Base-by-base conservation (phyloP, 2,329 filamentous ascomycete species). In the Calonectria ilicicola region DNA sequence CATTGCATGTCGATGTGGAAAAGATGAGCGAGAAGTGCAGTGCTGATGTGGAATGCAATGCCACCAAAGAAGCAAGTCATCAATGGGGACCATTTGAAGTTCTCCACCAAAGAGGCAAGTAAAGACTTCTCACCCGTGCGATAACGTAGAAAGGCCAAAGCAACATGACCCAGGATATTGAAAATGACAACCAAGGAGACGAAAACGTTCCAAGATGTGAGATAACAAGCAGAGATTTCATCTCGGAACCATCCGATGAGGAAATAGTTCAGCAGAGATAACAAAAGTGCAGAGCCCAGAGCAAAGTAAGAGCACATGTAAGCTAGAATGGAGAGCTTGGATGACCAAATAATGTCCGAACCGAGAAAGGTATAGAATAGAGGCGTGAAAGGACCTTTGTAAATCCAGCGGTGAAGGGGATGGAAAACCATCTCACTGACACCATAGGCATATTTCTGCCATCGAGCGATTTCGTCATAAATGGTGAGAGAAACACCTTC, bases 291-390 rank as follows among this genome's bases (percentile, higher is more conserved):
- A 0, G 90, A 89, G 4, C 89, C 93, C 70, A 95, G 90, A 26
- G 93, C 93, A 78, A 93, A 94, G 84, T 94, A 93, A 6, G 92
- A 93, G 73, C 91, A 91, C 74, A 94, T 91, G 81, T 94, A 94
- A 2, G 91, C 90, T 78, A 94, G 83, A 79, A 95, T 93, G 46
- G 92, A 94, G 75, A 94, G 83, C 82, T 95, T 95, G 56, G 91
- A 92, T 9, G 91, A 89, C 56, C 92, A 83, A 21, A 88, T 89
- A 76, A 94, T 93, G 78, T 90, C 89, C 72, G 89, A 91, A 74
- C 84, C 84, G 32, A 93, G 81, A 81, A 84, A 85, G 15, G 60
- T 70, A 19, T 70, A 70, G 21, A 65, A 70, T 4, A 70, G 29
- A 2, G 67, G 67, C 29, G 67, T 65, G 12, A 70, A 70, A 2